These are phyloP conservation scores for Linnemannia elongata DNA, from an alignment of 192 early-diverging fungal species.

Conservation along the genomic window DNA sequence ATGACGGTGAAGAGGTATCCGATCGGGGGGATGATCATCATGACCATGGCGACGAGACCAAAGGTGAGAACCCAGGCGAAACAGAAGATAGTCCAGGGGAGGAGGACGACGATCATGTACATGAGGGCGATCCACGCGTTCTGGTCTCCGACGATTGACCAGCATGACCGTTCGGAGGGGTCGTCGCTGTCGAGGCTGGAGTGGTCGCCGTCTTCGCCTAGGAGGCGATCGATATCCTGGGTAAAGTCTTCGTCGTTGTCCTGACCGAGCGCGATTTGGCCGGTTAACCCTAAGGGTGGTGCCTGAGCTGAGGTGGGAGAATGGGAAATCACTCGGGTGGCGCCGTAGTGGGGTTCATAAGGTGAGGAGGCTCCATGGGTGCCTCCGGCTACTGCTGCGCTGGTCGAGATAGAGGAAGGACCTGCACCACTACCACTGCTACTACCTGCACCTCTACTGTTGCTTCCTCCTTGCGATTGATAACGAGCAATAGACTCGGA, in stretches of 20 bases:
- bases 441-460: constrained; percentile 1
- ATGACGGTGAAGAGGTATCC: constrained; percentile 34
- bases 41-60: neutral
- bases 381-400: neutral
- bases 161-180: constrained; percentile 8
- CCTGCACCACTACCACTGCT: constrained; percentile 14
- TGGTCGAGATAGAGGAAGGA: neutral
- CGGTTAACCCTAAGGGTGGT: constrained; percentile 19
- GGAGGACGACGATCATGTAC: constrained; percentile 22
- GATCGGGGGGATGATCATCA: constrained; percentile 42
- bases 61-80: constrained; percentile 28
- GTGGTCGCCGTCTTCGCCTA: constrained; percentile 2
- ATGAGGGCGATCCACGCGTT: constrained; percentile 24
- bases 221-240: constrained; percentile 22
- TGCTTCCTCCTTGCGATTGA: neutral
- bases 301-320: constrained; percentile 11
- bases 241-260: constrained; percentile 29
- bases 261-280: constrained; percentile 10
- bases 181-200: constrained; percentile 12
- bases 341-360: constrained; percentile 7
- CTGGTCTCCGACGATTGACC: constrained; percentile 37
- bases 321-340: constrained; percentile 8
- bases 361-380: neutral
- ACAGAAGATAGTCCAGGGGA: constrained; percentile 49
- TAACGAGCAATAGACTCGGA: constrained; percentile 24